These are phyloP conservation scores for Hymenoscyphus linearis DNA, from an alignment of 2,329 filamentous ascomycete species.

Conservation along the genomic window DNA sequence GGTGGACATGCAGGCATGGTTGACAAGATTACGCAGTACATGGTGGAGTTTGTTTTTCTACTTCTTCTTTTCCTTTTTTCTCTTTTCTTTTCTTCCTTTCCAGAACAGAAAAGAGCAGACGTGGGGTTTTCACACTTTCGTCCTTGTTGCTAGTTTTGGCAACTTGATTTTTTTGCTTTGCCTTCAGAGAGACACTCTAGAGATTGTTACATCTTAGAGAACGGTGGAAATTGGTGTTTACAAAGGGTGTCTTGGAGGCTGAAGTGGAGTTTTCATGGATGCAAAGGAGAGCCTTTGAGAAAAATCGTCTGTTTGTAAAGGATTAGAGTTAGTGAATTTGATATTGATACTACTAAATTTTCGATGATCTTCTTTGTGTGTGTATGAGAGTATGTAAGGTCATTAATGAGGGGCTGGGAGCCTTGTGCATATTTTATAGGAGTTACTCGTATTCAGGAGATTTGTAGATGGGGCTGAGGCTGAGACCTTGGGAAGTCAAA, in stretches of 20 bases:
- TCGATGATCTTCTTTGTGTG: neutral
- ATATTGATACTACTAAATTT: neutral
- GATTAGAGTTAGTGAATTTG: neutral
- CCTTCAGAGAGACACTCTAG: neutral
- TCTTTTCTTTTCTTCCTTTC: neutral
- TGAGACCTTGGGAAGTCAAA: too few relatives aligned
- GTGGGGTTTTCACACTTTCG: neutral
- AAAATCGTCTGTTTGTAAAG: neutral
- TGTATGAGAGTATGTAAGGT: neutral
- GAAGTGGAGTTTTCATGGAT: neutral
- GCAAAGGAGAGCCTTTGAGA: neutral
- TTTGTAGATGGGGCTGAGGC: too few relatives aligned
- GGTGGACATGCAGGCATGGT: neutral
- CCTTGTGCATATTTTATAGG: too few relatives aligned
- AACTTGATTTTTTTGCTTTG: neutral
- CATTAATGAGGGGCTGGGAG: neutral
- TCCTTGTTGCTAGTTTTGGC: neutral
- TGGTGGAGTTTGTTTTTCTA: neutral
- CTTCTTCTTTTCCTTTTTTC: neutral
- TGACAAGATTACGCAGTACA: neutral
- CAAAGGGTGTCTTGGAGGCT: neutral
- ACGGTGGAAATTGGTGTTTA: neutral
- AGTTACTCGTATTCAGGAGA: too few relatives aligned
- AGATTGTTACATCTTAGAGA: neutral
- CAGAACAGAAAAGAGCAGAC: neutral